A percentile compares a stretch with the other conserved stretches of the same genome.
phyloP scores from a whole-genome alignment of 768 basidiomycete genomes.

The Amanita rimosa region DNA sequence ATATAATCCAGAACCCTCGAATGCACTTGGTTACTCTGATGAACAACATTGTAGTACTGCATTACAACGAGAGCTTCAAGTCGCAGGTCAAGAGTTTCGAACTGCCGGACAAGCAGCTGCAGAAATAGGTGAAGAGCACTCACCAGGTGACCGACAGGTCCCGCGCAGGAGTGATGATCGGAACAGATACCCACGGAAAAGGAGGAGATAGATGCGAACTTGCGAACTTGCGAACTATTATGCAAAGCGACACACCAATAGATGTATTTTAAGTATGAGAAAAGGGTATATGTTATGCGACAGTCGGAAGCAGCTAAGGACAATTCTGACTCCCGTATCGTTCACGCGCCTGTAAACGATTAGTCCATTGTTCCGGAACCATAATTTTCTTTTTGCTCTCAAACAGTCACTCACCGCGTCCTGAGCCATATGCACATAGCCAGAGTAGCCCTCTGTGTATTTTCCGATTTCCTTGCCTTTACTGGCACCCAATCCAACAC shows the following conservation, averaged over 20 bases:
- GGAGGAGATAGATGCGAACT: constrained; percentile 2
- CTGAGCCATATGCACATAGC: constrained; percentile 64
- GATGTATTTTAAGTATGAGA: neutral
- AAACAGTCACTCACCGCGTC: constrained; percentile 40
- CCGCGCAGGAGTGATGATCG: neutral
- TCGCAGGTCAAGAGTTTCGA: neutral
- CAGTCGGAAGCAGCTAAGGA: neutral
- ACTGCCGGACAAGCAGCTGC: too few species aligned
- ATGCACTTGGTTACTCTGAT: neutral
- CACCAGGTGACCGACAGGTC: too few species aligned
- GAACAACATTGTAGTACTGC: neutral
- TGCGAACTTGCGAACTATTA: too few species aligned
- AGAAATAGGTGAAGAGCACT: neutral
- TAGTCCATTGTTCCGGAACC: neutral
- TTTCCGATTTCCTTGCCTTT: constrained; percentile 79
- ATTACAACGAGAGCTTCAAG: neutral
- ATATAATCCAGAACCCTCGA: constrained; percentile 1
- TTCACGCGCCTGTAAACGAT: constrained; percentile 24
- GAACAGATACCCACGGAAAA: neutral
- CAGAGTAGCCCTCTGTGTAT: constrained; percentile 54
- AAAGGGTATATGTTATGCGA: neutral
- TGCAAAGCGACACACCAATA: too few species aligned
- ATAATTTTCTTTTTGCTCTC: constrained; percentile 16
- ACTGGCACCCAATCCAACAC: constrained; percentile 86
- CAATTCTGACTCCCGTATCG: constrained; percentile 23